A percentile compares a stretch with the other conserved stretches of the same genome.
Conservation (phyloP, 345 rosid genomes). For the Salix exigua region DNA sequence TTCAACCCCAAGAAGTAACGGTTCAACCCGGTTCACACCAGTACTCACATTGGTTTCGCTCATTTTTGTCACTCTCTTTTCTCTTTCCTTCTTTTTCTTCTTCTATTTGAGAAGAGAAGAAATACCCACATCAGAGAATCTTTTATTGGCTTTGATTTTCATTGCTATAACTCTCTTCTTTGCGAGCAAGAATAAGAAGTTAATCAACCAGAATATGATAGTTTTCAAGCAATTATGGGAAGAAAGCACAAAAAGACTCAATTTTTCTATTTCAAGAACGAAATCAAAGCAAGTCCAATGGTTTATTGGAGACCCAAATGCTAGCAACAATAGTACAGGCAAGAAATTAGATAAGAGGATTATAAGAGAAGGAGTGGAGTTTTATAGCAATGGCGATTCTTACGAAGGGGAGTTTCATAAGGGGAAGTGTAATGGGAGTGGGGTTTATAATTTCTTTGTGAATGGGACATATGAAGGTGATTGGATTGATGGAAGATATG, state of each 20-base stretch:
- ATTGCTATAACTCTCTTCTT: constrained; percentile 74
- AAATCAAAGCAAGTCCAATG: constrained; percentile 62
- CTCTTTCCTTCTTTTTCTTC: constrained; percentile 48
- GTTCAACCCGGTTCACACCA: constrained; percentile 50
- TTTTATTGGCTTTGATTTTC: constrained; percentile 65
- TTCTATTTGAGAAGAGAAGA: constrained; percentile 53
- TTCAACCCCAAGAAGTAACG: constrained; percentile 42
- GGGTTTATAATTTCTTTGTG: constrained; percentile 70
- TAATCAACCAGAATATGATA: constrained; percentile 48
- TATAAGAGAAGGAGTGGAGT: constrained; percentile 72
- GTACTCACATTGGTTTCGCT: constrained; percentile 52
- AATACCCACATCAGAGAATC: constrained; percentile 69
- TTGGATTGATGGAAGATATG: constrained; percentile 87
- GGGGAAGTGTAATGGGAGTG: constrained; percentile 87
- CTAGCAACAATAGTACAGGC: neutral
- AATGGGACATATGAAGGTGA: constrained; percentile 93
- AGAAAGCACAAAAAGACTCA: constrained; percentile 38
- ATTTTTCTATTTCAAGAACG: constrained; percentile 31
- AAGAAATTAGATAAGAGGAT: constrained; percentile 23
- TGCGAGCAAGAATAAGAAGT: constrained; percentile 62
- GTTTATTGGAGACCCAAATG: constrained; percentile 65
- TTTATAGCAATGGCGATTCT: constrained; percentile 80
- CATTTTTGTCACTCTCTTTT: constrained; percentile 41
- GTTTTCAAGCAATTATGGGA: constrained; percentile 47
- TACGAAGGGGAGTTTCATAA: constrained; percentile 89